Percentiles rank a stretch among this genome's conserved stretches.
Conservation (phyloP, 768 basidiomycete species). For the Lepiota venenata region DNA sequence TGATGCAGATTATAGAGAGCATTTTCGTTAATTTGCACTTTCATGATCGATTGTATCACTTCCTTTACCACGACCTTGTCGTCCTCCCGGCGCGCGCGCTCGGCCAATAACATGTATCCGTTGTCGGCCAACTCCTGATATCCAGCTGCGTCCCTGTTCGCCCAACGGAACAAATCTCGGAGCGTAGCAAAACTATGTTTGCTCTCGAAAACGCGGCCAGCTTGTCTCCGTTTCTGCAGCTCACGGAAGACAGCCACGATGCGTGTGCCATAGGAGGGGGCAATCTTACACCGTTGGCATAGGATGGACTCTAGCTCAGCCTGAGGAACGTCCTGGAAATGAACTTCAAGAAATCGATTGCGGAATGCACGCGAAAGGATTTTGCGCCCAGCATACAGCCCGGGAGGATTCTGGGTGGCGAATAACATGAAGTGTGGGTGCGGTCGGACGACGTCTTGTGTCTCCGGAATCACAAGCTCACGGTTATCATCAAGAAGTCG, state of each 20-base stretch:
- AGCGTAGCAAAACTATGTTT: slow-evolving; percentile 96
- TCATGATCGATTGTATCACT: slow-evolving; percentile 87
- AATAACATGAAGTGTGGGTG: slow-evolving; percentile 98
- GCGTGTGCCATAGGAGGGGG: slow-evolving; percentile 87
- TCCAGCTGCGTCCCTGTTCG: slow-evolving; percentile 81
- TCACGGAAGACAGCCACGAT: slow-evolving; percentile 93
- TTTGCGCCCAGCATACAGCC: slow-evolving; percentile 93
- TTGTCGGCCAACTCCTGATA: slow-evolving; percentile 94
- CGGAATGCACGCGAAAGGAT: slow-evolving; percentile 94
- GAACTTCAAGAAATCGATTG: slow-evolving; percentile 95
- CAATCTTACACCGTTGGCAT: slow-evolving; percentile 88
- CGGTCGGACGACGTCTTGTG: slow-evolving; percentile 89
- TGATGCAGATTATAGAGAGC: slow-evolving; percentile 60
- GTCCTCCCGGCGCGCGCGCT: slow-evolving; percentile 79
- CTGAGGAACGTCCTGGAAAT: slow-evolving; percentile 96
- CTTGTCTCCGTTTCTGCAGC: slow-evolving; percentile 88
- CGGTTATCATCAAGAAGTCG: slow-evolving; percentile 96
- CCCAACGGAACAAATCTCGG: slow-evolving; percentile 97
- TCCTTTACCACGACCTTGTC: slow-evolving; percentile 90
- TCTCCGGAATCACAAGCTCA: slow-evolving; percentile 93
- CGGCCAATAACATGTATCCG: slow-evolving; percentile 96
- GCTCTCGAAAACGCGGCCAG: slow-evolving; percentile 92
- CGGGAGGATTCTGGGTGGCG: slow-evolving; percentile 97
- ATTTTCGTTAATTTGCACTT: slow-evolving; percentile 74
- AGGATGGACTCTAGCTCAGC: slow-evolving; percentile 90